Evolutionary conservation across 2,329 filamentous ascomycete genomes (phyloP), one percentile per base, ranked within the genome.

Genomic region (Dactylonectria macrodidyma): DNA sequence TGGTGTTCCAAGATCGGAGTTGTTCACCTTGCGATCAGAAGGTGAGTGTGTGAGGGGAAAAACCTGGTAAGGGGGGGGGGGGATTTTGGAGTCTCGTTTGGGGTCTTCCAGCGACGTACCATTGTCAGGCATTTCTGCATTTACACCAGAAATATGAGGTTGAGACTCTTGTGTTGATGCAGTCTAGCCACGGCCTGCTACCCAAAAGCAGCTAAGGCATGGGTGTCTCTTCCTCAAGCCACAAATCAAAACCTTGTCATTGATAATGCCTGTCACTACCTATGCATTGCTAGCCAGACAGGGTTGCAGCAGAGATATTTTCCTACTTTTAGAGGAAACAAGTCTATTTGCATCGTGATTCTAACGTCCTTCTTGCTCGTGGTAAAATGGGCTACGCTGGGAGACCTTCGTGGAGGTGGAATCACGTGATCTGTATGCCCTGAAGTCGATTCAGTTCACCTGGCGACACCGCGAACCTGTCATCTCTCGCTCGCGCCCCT

Each of bases 71-170:
- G 11, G 55, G 62, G 62, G 58, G 58, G 52, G 72, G 69, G 68
- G 63, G 67, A 67, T 70, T 66, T 73, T 60, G 60, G 69, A 69
- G 61, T 58, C 48, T 65, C 64, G 62, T 72, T 72, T 74, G 59
- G 61, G 52, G 57, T 50, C n/a, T 26, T 51, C 60, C 61, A 52
- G 47, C 62, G 61, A 52, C 51, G 44, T 30, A 48, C 47, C 51
- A 59, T 69, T 64, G 56, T 74, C 68, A 77, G 75, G 75, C 75
- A 76, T 70, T 73, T 76, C 62, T 76, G 75, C 75, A 75, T 77
- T 74, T 75, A 68, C 71, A 76, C 73, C 73, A 73, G 75, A 76
- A 75, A 76, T 76, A 76, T 76, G 72, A 76, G 72, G 75, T 76
- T 75, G 65, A 69, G 52, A 70, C 61, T 70, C 60, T 65, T 65